Base-by-base conservation (phyloP, 2,329 filamentous ascomycete species). In the Cladobotryum protrusum region DNA sequence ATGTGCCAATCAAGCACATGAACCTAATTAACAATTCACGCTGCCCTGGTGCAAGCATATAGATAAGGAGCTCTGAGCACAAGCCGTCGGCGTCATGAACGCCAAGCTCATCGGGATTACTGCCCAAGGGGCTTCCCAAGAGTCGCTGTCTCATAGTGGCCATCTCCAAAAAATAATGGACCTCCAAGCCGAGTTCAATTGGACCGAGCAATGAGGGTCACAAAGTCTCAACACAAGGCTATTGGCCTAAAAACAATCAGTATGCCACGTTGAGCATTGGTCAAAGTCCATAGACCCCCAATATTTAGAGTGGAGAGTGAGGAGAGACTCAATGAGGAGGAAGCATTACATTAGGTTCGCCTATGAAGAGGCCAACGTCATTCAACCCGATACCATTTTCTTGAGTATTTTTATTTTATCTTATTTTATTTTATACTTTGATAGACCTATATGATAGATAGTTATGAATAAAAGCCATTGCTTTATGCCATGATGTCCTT, bases 61-160 rank as follows among this genome's bases (percentile, higher is more conserved):
- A 37, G 35, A 37, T 13, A 37, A 7, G 35, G 35, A 37, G 6
- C 35, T 9, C 35, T 37, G 32, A 50, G 43, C 13, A 42, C 43
- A 42, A 33, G 24, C 18, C 14, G 43, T 43, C 29, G 24, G 36
- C 43, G 36, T 50, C 35, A 5, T 19, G 11, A 43, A 50, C 20
- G 39, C 39, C 34, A 41, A 44, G 43, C 49, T 44, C 13, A 47
- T 32, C 49, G 49, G 49, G 45, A 51, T 43, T 15, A 17, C 18
- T 43, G 44, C 45, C 45, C 45, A 44, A 34, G 45, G 45, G 29
- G 33, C 49, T 34, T 40, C 35, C 49, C 41, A 45, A 45, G 49
- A 51, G 45, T 42, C 19, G 40, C 45, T 29, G 49, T 44, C 45
- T 51, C 49, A 45, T 40, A 48, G n/a, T 39, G 49, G 44, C 35